Base-by-base conservation (phyloP, 768 basidiomycete genomes). In the Boletus bicolor region DNA sequence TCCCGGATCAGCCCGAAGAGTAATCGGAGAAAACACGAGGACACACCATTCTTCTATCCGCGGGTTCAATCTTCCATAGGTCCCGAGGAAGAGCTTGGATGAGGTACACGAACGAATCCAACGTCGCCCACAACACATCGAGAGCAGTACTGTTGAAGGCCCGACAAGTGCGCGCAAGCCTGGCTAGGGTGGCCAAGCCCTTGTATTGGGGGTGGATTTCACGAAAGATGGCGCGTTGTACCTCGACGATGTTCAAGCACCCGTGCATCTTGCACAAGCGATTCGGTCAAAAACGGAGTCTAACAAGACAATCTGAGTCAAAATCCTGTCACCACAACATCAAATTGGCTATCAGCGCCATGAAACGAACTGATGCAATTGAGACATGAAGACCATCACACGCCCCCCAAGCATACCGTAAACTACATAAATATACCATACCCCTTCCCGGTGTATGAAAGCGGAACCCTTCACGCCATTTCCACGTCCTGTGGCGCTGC, bases 401-500 rank as follows among this genome's bases (percentile, higher is more conserved):
- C 14, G 28, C 44, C 38, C 21, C 21, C 28, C 47, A 28, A 51
- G 51, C 48, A 56, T 44, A 55, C 19, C 53, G 54, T 58, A 64
- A 55, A 53, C 59, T 67, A 64, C 62, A 59, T 49, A 59, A 64
- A 56, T 56, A 58, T 51, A 58, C 19, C 61, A 26, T 49, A 56
- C 49, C 46, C 11, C 17, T 32, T 26, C 28, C 10, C 10, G 11
- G 10, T 15, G 5, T 49, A 39, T 21, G 14, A 26, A 35, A 46
- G 34, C 15, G 12, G 24, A 37, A 24, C 32, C 36, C n/a, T 36
- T 60, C 59, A 79, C 12, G 72, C 75, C 82, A 84, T 84, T 49
- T 83, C 82, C 35, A 84, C 79, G 64, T 86, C 83, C 45, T 76
- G 75, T 21, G 61, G 44, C 11, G 49, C 57, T 8, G 62, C 55